Evolutionary conservation across 371 early-diverging fungal genomes (phyloP), one percentile per base, ranked within the genome.

Genomic region (Rhizopus stolonifer): DNA sequence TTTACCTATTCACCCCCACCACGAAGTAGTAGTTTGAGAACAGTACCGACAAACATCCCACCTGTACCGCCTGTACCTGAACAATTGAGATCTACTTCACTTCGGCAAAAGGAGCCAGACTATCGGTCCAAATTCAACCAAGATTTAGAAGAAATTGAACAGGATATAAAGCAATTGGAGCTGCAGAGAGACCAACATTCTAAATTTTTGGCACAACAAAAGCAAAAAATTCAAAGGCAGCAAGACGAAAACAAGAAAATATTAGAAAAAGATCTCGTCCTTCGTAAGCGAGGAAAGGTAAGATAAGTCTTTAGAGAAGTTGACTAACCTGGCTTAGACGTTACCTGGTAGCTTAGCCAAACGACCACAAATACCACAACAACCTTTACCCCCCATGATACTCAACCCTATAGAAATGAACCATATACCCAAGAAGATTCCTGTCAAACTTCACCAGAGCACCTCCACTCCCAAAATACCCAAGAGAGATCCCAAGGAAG

Each of bases 301-400:
- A 18, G 11, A 2, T 25, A 38, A 46, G 3, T 21, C n/a, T 14
- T 40, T 25, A 40, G 7, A 19, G 22, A 13, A 10, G 21, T 18
- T 13, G 19, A 9, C 1, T 21, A 13, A 26, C 23, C 19, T 10
- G 2, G 11, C n/a, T 0, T 61, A 77, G 74, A 74, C 74, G 0
- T 57, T 77, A 15, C 78, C 78, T 49, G 78, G 78, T 13, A 77
- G 58, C 40, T 57, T 77, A 25, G 74, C 72, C 15, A 66, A 60
- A 14, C 78, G 74, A 10, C 74, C 74, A 15, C 69, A 67, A 10
- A 56, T 72, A 45, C 70, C 72, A 15, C 50, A 70, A 0, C 15
- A 71, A n/a, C 63, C 65, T 40, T 47, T 77, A 43, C 78, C 78
- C 23, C 78, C 78, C 4, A 77, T 77, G 74, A 69, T 58, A 33